Conservation (phyloP, 2,329 filamentous ascomycete genomes). For the Microsporum ferrugineum region DNA sequence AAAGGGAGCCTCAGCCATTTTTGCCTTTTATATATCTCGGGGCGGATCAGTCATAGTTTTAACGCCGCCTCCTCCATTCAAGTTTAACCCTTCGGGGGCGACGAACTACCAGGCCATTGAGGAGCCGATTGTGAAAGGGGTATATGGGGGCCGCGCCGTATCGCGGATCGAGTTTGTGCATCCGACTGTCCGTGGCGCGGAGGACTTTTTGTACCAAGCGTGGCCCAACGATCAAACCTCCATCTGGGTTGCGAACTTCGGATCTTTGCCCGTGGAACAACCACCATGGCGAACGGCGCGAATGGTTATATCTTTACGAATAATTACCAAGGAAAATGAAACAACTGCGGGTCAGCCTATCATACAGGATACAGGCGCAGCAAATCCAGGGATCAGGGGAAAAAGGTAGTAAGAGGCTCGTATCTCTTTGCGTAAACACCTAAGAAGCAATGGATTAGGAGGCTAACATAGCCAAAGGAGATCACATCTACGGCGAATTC, state of each 20-base stretch:
- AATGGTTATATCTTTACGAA: background rate
- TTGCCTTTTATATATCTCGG: constrained; percentile 18
- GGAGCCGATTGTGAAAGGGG: constrained; percentile 20
- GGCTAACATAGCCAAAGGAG: background rate
- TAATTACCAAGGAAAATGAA: background rate
- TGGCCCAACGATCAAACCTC: constrained; percentile 18
- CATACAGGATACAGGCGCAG: background rate
- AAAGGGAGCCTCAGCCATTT: constrained; percentile 19
- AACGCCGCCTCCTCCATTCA: constrained; percentile 19
- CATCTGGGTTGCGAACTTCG: constrained; percentile 15
- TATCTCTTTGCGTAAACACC: background rate
- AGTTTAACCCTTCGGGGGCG: constrained; percentile 17
- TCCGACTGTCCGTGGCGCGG: constrained; percentile 17
- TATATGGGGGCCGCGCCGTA: constrained; percentile 8
- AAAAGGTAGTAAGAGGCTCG: background rate
- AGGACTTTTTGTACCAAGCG: constrained; percentile 19
- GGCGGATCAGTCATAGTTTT: constrained; percentile 18
- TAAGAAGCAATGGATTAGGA: background rate
- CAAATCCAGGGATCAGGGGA: background rate
- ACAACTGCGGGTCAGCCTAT: background rate
- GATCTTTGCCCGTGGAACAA: background rate
- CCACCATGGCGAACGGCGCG: background rate
- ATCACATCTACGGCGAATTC: background rate
- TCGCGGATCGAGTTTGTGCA: constrained; percentile 20
- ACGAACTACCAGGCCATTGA: constrained; percentile 21